Base-by-base conservation (phyloP, 257 asterid species). In the Cruciata laevipes region DNA sequence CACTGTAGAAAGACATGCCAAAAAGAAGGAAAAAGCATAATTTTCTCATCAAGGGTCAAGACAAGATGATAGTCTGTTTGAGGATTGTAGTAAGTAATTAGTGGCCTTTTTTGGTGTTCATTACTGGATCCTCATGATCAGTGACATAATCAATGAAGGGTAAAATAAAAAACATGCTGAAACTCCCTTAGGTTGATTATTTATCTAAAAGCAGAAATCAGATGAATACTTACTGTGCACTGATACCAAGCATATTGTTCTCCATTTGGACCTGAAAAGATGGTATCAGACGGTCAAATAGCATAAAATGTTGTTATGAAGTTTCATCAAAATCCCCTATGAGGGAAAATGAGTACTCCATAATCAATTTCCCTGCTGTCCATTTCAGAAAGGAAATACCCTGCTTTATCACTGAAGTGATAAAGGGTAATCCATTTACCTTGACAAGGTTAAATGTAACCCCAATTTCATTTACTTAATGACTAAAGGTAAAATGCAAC, bases 231-330 rank as follows among this genome's bases (percentile, higher is more conserved):
- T 83, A 89, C 96, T 17, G 96, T 89, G 96, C 96, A 89, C 52
- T 89, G 96, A 55, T 87, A 89, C 96, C 96, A 89, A 1, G 83
- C 92, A 63, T 83, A 86, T 55, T 87, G 79, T 83, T 89, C 96
- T 68, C 92, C 95, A 68, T 87, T 82, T 61, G 95, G 95, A 78
- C 96, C 96, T 89, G 89, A 70, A 81, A 47, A 76, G 56, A 51
- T 71, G 74, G 70, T 58, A 24, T 61, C 47, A 66, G 37, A 63
- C 44, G 51, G 63, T 23, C 24, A 61, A 61, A 20, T 33, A 38
- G 67, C 12, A 38, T 31, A 33, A 20, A 17, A 37, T 33, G 66
- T 62, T 33, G 30, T 23, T 35, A n/a, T 23, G 17, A 51, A 62
- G 18, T 61, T 61, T 61, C 44, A 30, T 62, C 30, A 35, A 13